Evolutionary conservation across 2,329 filamentous ascomycete genomes (phyloP), one percentile per base, ranked within the genome.

Genomic region (Aspergillus aculeatus): DNA sequence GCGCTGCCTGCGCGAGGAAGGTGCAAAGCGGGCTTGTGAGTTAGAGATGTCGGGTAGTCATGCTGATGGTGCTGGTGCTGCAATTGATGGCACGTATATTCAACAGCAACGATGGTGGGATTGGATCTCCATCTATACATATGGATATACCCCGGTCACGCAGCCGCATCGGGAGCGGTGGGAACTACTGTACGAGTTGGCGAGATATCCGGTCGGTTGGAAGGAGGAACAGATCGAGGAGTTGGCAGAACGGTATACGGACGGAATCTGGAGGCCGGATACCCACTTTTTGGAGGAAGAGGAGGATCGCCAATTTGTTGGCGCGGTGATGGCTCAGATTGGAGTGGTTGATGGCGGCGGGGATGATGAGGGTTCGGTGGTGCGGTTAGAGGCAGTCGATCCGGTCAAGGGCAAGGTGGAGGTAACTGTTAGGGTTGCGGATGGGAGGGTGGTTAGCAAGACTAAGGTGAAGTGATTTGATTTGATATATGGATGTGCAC

Each of bases 81-180:
- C 3, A 4, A 5, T 19, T 19, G 38, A 44, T 10, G 38, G 38
- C 14, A 44, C 38, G 38, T 44, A 44, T 44, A 19, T 44, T 44
- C 38, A 44, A 19, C 38, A 44, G 38, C 38, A 44, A 16, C 14
- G n/a, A 44, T 44, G 38, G 38, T 68, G 64, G 63, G 67, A 69
- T 53, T 41, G 64, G 4, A 60, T 48, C 5, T 54, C 63, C 2
- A 56, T 69, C 19, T 63, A 63, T 47, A 50, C 50, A 21, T 54
- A 62, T 49, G 66, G 66, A 19, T 68, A 66, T 47, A 65, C 63
- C 0, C 51, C 59, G 2, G 58, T 60, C 4, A 65, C 57, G 1
- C 67, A 69, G 48, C 66, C 66, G 3, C 62, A 68, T 55, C 50
- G 24, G 23, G 55, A 66, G 6, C n/a, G 47, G 9, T 69, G 68